These are phyloP conservation scores for Chrysosphaeria jannelii DNA, from an alignment of 2,329 filamentous ascomycete genomes.

Conservation along the genomic window DNA sequence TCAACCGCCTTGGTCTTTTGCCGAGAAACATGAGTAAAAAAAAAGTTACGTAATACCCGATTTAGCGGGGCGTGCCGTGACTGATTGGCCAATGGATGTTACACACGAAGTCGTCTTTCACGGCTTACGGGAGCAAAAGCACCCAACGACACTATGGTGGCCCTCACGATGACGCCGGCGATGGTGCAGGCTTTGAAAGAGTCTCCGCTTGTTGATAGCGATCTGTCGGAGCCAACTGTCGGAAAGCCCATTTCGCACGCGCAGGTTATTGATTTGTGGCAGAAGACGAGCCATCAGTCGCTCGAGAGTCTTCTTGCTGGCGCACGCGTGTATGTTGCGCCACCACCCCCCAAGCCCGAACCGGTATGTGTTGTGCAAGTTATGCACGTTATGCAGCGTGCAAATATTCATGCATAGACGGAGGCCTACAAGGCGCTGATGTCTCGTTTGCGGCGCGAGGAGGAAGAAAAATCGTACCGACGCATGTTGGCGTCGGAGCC, in stretches of 20 bases:
- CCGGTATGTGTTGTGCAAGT: conserved; percentile 21
- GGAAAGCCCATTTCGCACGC: conserved; percentile 43
- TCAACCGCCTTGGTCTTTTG: too few relatives aligned
- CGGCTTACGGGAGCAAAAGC: too few relatives aligned
- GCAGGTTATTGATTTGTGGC: conserved; percentile 34
- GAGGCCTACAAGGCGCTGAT: conserved; percentile 68
- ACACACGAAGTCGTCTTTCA: too few relatives aligned
- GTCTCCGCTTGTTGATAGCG: conserved; percentile 14
- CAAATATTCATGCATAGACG: conserved; percentile 18
- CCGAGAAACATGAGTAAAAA: too few relatives aligned
- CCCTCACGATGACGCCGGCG: conserved; percentile 43
- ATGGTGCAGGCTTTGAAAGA: conserved; percentile 29
- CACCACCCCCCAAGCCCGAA: conserved; percentile 49
- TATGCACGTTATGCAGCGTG: too few relatives aligned
- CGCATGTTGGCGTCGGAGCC: conserved; percentile 31
- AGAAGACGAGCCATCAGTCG: conserved; percentile 11
- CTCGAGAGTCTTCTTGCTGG: conserved; percentile 45
- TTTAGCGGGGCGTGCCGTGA: too few relatives aligned
- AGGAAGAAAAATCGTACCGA: conserved; percentile 58
- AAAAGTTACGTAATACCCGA: too few relatives aligned
- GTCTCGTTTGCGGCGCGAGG: conserved; percentile 51
- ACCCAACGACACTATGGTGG: conserved; percentile 25
- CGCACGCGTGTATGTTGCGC: conserved; percentile 42
- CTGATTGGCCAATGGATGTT: too few relatives aligned
- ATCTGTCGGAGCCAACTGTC: conserved; percentile 16